Evolutionary conservation across 148 eudicot genomes (phyloP).

Genomic region (Hydrangea macrophylla): DNA sequence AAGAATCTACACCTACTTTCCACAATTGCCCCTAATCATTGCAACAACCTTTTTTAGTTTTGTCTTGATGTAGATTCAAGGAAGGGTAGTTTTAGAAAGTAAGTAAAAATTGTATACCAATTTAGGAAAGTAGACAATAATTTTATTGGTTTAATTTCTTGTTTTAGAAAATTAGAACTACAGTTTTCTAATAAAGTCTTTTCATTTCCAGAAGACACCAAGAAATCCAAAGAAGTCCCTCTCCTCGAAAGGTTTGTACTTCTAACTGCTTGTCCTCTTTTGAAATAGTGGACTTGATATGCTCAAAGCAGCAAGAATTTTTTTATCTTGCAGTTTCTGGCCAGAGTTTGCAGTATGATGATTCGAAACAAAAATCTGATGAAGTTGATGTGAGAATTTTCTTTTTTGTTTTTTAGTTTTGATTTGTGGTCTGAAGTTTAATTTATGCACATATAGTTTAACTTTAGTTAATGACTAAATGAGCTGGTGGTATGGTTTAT

Average conservation of each 20-base stretch:
- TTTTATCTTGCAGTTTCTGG: constrained; percentile 31
- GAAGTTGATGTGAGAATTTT: constrained; percentile 22
- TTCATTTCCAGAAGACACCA: constrained; percentile 33
- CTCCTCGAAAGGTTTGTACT: constrained; percentile 30
- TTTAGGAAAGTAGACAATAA: no score
- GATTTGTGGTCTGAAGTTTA: not conserved
- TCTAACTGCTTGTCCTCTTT: constrained; percentile 4
- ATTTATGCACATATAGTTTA: not conserved
- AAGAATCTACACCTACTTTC: not conserved
- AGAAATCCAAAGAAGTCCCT: constrained; percentile 18
- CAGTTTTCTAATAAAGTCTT: constrained; percentile 1
- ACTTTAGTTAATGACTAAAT: constrained; percentile 1
- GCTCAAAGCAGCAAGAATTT: constrained; percentile 15
- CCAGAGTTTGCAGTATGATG: constrained; percentile 20
- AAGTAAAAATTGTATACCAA: not conserved
- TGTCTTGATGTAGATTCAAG: no score
- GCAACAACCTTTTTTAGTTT: no score
- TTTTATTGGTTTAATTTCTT: not conserved
- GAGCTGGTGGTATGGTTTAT: not conserved
- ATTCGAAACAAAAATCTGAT: constrained; percentile 23
- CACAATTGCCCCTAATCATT: not conserved
- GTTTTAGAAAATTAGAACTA: not conserved
- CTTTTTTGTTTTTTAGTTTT: not conserved
- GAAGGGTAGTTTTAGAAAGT: not conserved
- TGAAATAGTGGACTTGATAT: constrained; percentile 5